Base-by-base conservation (phyloP, 805 yeast species). In the Saccharomycopsis malanga region DNA sequence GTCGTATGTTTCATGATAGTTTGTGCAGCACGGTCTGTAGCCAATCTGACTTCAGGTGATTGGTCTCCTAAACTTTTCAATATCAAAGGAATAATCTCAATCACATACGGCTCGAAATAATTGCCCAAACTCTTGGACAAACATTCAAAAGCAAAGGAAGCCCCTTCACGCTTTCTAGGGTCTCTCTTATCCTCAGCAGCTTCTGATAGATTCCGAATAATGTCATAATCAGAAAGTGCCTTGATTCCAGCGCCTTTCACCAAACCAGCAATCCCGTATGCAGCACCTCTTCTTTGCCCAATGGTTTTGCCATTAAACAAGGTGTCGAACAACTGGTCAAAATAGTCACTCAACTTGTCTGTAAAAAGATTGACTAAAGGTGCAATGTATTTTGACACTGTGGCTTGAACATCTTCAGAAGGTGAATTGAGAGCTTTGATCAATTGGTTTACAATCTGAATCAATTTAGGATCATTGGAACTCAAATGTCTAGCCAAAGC, bases 181-280 rank as follows among this genome's bases (percentile, higher is more conserved):
- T 81, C 82, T 61, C 79, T 84, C 63, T 83, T 85, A 57, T 91
- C 95, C 50, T 91, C 98, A 4, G 94, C 76, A 14, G 95, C 96
- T 38, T 83, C 88, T 4, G 77, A 73, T 52, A 93, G 66, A 38
- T 73, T 74, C 47, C 96, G 74, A 48, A 87, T 79, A 37, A 93
- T 73, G 57, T 87, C 95, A 59, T 76, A 79, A 42, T 83, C 82
- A 9, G 86, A 74, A 44, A 93, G 67, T 0, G 94, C 74, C 50
- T 78, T 73, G 45, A 93, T 78, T 55, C 98, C 98, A 20, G 79
- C 74, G 49, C 99, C 98, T 59, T 86, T 83, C 2, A 85, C 91
- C 39, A 93, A 65, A 53, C 99, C 99, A 20, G 98, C 85, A 56
- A 93, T 74, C 63, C 98, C 98, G 67, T 86, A 88, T 1, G 98